Evolutionary conservation across 169 alveolate genomes (phyloP), one percentile per base, ranked within the genome.

Genomic region (Besnoitia besnoiti): DNA sequence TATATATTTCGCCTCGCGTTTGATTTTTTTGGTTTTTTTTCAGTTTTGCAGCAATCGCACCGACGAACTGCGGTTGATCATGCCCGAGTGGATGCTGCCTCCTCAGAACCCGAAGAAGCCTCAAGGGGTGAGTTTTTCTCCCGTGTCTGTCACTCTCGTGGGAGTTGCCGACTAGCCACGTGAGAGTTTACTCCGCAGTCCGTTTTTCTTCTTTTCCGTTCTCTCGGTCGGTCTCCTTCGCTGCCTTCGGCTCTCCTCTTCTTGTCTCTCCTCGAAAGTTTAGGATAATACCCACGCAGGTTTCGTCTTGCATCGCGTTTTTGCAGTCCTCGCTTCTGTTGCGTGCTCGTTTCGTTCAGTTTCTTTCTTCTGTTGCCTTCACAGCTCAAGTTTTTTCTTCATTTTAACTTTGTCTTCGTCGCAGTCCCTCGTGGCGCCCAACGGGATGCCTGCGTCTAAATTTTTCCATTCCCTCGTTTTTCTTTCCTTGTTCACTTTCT

Each of bases 51-150:
- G 91, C 91, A 85, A 84, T 42, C 94, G 94, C 47, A 40, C 67
- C 40, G 94, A 91, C 50, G 94, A 91, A 75, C 77, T 91, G 42
- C 85, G 91, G 24, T 44, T 76, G 37, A 40, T 85, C 8, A 59
- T 91, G 79, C 94, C 94, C 8, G 94, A 91, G 30, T 91, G 91
- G 91, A 90, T 90, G 59, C 91, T 84, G 12, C 94, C 94, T 50
- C 89, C 50, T 67, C 94, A 91, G 76, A 55, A 59, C 37, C 82
- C 94, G 27, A 91, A 85, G 49, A 82, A 73, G 35, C 91, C 88
- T 14, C 91, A 85, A 42, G 67, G 88, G 62, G 94, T 91, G 67
- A 91, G 94, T 40, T 47, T n/a, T 80, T 46, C 73, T 59, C 77
- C 33, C 77, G 77, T 14, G 40, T 61, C 40, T 30, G 77, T 10